Evolutionary conservation across 2,329 filamentous ascomycete species (phyloP).

Genomic region (Passalora sequoiae): DNA sequence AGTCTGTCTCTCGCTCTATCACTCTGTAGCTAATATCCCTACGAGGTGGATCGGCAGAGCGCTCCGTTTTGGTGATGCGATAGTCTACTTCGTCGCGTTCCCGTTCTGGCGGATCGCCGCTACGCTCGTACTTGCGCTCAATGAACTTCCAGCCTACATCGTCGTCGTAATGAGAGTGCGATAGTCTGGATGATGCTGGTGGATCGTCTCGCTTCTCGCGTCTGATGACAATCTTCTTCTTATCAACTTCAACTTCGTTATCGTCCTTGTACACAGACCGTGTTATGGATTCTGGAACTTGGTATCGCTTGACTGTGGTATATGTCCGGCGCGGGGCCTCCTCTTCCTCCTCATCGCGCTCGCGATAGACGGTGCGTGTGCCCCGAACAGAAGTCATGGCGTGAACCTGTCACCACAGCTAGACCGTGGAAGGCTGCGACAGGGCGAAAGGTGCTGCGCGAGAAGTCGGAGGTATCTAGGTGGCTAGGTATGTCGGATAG

Average conservation of each 20-base stretch:
- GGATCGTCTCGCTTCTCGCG: conserved; percentile 20
- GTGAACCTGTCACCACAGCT: not conserved
- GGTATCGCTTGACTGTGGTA: conserved; percentile 58
- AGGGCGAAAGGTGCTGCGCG: not conserved
- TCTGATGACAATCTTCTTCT: conserved; percentile 47
- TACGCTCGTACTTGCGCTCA: conserved; percentile 11
- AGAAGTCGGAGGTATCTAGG: not conserved
- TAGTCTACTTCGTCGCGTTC: conserved; percentile 26
- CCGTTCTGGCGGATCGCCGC: conserved; percentile 1
- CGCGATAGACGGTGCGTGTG: conserved; percentile 38
- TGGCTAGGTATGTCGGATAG: not conserved
- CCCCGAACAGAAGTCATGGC: conserved; percentile 36
- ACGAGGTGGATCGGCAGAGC: conserved; percentile 24
- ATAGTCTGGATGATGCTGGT: conserved; percentile 13
- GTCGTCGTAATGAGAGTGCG: conserved; percentile 17
- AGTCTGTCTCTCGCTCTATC: conserved; percentile 30
- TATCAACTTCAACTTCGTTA: conserved; percentile 33
- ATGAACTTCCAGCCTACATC: conserved; percentile 27
- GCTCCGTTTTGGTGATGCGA: conserved; percentile 35
- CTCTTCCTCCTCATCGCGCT: conserved; percentile 42
- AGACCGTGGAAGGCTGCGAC: not conserved
- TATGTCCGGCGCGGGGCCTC: conserved; percentile 39
- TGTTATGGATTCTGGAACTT: conserved; percentile 46
- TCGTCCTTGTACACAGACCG: conserved; percentile 30
- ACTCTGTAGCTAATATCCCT: conserved; percentile 33